phyloP scores from a whole-genome alignment of 2,329 filamentous ascomycete genomes.

The Ophiostoma sp. region DNA sequence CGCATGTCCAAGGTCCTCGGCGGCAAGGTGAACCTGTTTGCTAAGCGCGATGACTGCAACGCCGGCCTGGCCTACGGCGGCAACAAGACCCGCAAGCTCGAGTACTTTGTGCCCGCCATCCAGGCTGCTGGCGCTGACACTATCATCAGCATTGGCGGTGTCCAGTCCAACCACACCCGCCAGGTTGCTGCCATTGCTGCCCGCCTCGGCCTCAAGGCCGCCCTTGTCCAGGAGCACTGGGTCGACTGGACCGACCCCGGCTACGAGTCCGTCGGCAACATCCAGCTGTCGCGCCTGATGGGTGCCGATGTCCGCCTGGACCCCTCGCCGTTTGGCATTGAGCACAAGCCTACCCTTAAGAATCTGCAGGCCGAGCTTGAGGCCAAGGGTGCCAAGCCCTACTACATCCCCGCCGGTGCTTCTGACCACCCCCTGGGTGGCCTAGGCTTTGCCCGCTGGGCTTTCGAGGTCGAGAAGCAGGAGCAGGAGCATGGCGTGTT shows the following conservation, averaged over 20 bases:
- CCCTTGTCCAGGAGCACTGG: constrained; percentile 63
- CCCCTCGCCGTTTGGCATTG: constrained; percentile 58
- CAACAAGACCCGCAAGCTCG: constrained; percentile 65
- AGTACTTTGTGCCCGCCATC: constrained; percentile 63
- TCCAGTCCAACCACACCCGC: constrained; percentile 66
- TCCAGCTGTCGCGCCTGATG: constrained; percentile 64
- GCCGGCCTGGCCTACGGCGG: constrained; percentile 62
- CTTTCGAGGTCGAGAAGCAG: constrained; percentile 61
- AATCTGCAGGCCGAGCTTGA: constrained; percentile 41
- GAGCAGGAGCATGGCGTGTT: constrained; percentile 56
- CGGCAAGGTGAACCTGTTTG: constrained; percentile 57
- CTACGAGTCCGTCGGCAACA: constrained; percentile 63
- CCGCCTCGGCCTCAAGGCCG: constrained; percentile 50
- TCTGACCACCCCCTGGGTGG: constrained; percentile 66
- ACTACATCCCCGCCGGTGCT: constrained; percentile 66
- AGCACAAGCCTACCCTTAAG: constrained; percentile 59
- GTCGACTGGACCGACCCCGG: constrained; percentile 55
- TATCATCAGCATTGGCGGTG: constrained; percentile 60
- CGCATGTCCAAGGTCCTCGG: constrained; percentile 58
- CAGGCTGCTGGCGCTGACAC: constrained; percentile 52
- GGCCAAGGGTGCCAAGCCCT: constrained; percentile 47
- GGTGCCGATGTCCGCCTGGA: constrained; percentile 58
- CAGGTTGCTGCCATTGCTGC: constrained; percentile 59
- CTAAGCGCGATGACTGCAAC: constrained; percentile 68
- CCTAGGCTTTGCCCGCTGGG: constrained; percentile 65